phyloP scores from a whole-genome alignment of 2,329 filamentous ascomycete genomes.

The Aureobasidium sp. region DNA sequence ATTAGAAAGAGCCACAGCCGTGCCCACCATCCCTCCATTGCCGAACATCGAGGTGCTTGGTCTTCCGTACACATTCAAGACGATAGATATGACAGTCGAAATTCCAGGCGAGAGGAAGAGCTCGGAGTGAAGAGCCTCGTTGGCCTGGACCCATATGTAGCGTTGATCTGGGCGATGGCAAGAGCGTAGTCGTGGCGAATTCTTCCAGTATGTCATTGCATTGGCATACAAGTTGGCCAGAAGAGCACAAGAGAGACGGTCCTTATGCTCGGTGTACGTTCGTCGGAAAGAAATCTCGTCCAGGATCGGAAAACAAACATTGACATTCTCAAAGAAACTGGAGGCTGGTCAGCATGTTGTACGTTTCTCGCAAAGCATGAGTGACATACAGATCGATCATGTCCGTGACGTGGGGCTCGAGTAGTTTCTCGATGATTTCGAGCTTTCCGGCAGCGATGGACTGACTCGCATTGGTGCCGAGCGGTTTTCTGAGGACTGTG shows the following conservation, averaged over 20 bases:
- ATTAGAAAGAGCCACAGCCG: conserved; percentile 45
- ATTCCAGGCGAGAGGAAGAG: conserved; percentile 31
- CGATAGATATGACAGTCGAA: conserved; percentile 29
- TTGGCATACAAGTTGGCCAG: conserved; percentile 32
- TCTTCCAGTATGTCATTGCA: conserved; percentile 29
- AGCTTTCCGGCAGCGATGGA: background rate
- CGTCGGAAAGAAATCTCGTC: conserved; percentile 29
- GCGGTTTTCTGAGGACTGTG: background rate
- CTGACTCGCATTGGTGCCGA: background rate
- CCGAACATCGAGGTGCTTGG: conserved; percentile 33
- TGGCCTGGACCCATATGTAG: conserved; percentile 34
- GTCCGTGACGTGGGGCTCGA: background rate
- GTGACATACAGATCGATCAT: background rate
- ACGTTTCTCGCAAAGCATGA: background rate
- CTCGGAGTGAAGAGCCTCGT: conserved; percentile 32
- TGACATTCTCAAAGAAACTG: conserved; percentile 33
- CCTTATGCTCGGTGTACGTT: conserved; percentile 23
- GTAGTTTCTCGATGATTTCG: background rate
- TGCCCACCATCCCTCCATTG: conserved; percentile 46
- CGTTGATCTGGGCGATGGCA: conserved; percentile 29
- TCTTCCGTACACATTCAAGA: conserved; percentile 32
- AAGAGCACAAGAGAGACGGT: conserved; percentile 28
- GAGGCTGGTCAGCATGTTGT: background rate
- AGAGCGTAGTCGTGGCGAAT: conserved; percentile 27
- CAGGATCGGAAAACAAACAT: conserved; percentile 31